A percentile compares a stretch with the other conserved stretches of the same genome.
Conservation (phyloP, 1,284 basidiomycete species). For the Phlebopus sp. region DNA sequence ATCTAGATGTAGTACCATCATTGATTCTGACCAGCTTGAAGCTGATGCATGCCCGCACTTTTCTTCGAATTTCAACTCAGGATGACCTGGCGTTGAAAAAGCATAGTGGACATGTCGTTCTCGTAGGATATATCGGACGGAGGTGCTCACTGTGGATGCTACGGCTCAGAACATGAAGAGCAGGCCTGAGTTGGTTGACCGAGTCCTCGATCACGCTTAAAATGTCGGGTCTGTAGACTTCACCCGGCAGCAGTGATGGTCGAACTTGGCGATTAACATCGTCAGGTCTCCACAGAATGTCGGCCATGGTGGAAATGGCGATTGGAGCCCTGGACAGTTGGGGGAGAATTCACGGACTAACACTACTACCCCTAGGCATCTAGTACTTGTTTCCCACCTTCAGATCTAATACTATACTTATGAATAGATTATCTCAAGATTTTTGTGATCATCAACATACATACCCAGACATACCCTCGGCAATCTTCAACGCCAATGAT, state of each 20-base stretch:
- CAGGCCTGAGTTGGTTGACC: conserved; percentile 51
- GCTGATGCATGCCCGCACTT: conserved; percentile 35
- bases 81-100: conserved; percentile 45
- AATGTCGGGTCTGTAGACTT: conserved; percentile 35
- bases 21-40: conserved; percentile 1
- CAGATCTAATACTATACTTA: too few relatives aligned
- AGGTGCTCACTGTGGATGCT: conserved; percentile 58
- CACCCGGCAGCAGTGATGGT: conserved; percentile 17
- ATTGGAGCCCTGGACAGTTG: too few relatives aligned
- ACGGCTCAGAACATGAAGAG: conserved; percentile 59
- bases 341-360: too few relatives aligned
- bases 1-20: conserved; percentile 25
- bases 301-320: conserved; percentile 16
- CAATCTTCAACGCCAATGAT: too few relatives aligned
- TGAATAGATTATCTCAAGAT: too few relatives aligned
- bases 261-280: conserved; percentile 13
- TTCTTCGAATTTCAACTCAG: conserved; percentile 59
- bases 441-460: too few relatives aligned
- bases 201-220: conserved; percentile 55
- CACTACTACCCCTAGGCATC: too few relatives aligned
- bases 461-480: too few relatives aligned
- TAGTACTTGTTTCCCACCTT: too few relatives aligned
- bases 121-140: background rate
- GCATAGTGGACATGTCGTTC: background rate
- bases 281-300: conserved; percentile 29